Base-by-base conservation (phyloP, 352 stramenopile genomes). In the Pythium brachiatum region DNA sequence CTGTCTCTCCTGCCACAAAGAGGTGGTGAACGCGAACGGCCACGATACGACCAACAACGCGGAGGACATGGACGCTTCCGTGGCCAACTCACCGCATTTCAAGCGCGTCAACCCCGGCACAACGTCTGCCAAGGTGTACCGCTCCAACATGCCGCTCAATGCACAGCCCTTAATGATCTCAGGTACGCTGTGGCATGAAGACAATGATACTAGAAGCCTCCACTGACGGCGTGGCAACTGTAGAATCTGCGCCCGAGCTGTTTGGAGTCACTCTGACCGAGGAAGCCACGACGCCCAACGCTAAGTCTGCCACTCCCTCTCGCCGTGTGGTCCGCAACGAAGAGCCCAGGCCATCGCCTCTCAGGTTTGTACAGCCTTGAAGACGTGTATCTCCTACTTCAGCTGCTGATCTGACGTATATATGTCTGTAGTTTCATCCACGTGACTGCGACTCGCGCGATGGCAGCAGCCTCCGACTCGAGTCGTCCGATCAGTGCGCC, bases 1-100 rank as follows among this genome's bases (percentile, higher is more conserved):
- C 0, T 89, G 81, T 32, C 64, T 90, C 13, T 89, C 81, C 29
- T 90, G 81, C 54, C 81, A 80, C 47, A 90, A 89, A 61, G 81
- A 90, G 56, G 70, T 90, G 7, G 43, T 63, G 6, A 71, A 73
- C 13, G 26, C 60, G 1, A 27, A 27, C 3, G 26, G 65, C 2
- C 57, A 62, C 31, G 59, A 67, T 8, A 11, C 27, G 4, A 2
- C 53, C 11, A 27, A 51, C 7, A 64, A 11, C 12, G 72, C 75
- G 0, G 74, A 73, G 0, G 55, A 73, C 15, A 73, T 69, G 18
- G 57, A 69, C 15, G 43, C 23, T 12, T 62, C 39, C 5, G 43
- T 48, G 7, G 50, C 53, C 7, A 38, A 56, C 32, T 67, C 66
- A 9, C 60, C 66, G 27, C 54, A 68, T 46, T 50, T 68, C 43